Evolutionary conservation across 495 filamentous ascomycete genomes (phyloP).

Genomic region (Penicillium diatomitis): DNA sequence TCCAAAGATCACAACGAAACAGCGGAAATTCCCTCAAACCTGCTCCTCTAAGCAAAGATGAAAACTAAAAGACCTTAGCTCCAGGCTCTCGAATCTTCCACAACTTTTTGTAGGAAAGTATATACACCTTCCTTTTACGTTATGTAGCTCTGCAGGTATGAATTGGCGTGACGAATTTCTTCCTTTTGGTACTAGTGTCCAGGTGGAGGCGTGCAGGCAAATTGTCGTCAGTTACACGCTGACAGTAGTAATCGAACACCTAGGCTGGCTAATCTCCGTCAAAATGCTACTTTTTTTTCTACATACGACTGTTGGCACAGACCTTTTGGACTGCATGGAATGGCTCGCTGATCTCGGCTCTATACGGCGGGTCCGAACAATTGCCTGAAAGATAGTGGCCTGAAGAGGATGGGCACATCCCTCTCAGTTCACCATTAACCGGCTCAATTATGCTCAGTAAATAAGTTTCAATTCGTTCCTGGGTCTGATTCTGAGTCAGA

Average conservation of each 20-base stretch:
- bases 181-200: too few relatives aligned
- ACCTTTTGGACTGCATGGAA: not conserved
- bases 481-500: not conserved
- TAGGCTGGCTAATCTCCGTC: too few relatives aligned
- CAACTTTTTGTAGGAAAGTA: not conserved
- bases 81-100: not conserved
- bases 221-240: too few relatives aligned
- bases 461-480: not conserved
- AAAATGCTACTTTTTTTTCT: too few relatives aligned
- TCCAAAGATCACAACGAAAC: too few relatives aligned
- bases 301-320: not conserved
- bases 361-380: not conserved
- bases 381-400: not conserved
- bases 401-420: not conserved
- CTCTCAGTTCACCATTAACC: not conserved
- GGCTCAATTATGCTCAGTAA: too few relatives aligned
- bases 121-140: not conserved
- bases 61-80: not conserved
- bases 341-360: not conserved
- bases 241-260: too few relatives aligned
- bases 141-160: not conserved
- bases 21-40: not conserved
- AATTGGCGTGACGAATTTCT: too few relatives aligned
- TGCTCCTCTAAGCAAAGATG: not conserved
- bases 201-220: too few relatives aligned